phyloP scores from a whole-genome alignment of 108 stramenopile genomes.

The Nannochloropsis gaditana region DNA sequence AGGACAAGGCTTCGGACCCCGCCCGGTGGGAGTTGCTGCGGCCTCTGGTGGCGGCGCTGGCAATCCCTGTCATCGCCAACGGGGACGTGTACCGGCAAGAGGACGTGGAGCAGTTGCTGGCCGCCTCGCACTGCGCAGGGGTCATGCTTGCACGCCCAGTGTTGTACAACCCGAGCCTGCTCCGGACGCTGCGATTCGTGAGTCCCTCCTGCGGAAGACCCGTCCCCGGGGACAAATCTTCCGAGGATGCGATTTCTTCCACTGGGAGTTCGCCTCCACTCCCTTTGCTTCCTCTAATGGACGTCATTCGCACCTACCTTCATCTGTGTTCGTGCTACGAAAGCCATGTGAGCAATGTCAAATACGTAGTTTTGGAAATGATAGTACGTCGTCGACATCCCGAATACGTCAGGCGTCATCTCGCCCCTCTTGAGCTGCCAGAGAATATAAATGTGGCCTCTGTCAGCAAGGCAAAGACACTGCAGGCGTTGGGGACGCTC shows the following conservation, averaged over 20 bases:
- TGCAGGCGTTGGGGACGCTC: not conserved
- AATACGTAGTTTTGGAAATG: constrained; percentile 93
- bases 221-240: not conserved
- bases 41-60: constrained; percentile 61
- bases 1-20: not conserved
- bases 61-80: constrained; percentile 63
- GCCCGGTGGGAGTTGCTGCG: constrained; percentile 73
- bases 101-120: constrained; percentile 60
- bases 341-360: constrained; percentile 75
- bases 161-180: constrained; percentile 76
- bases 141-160: constrained; percentile 89
- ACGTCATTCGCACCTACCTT: constrained; percentile 55
- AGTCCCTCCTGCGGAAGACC: not conserved
- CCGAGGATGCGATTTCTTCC: not conserved
- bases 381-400: constrained; percentile 70
- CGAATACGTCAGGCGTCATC: constrained; percentile 38
- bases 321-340: constrained; percentile 57
- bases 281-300: constrained; percentile 46
- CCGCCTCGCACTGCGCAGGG: constrained; percentile 60
- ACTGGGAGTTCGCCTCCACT: not conserved
- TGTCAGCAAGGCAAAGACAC: not conserved
- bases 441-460: not conserved
- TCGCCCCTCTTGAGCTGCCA: not conserved
- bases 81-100: constrained; percentile 82
- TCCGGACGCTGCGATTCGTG: constrained; percentile 47